Percentiles rank a stretch among this genome's conserved stretches.
These are phyloP conservation scores for Tricholoma sp. DNA, from an alignment of 768 basidiomycete species.

Conservation along the genomic window DNA sequence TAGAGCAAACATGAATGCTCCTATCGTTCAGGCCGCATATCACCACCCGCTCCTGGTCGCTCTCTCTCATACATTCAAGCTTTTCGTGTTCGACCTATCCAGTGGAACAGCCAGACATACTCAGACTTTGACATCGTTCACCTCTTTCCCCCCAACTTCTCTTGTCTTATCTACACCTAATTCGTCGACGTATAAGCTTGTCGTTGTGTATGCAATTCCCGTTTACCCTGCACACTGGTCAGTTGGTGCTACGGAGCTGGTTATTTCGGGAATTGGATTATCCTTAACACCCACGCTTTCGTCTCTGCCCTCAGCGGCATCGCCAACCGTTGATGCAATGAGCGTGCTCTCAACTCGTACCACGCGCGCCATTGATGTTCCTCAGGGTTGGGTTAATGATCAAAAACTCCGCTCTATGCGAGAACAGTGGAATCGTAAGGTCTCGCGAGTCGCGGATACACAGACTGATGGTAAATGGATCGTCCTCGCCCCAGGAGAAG, in stretches of 20 bases:
- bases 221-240: conserved; percentile 83
- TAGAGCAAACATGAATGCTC: conserved; percentile 31
- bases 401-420: conserved; percentile 55
- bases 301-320: conserved; percentile 12
- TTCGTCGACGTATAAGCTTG: conserved; percentile 58
- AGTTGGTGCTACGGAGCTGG: conserved; percentile 69
- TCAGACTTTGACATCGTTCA: conserved; percentile 71
- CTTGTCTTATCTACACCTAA: conserved; percentile 69
- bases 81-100: conserved; percentile 70
- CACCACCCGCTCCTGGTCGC: conserved; percentile 76
- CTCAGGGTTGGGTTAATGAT: conserved; percentile 68
- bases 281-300: conserved; percentile 14
- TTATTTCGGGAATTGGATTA: conserved; percentile 42
- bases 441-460: conserved; percentile 61
- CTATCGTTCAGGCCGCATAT: conserved; percentile 63
- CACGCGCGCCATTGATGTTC: conserved; percentile 64
- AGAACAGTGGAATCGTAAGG: conserved; percentile 77
- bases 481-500: conserved; percentile 61
- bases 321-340: conserved; percentile 28
- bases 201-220: conserved; percentile 69
- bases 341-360: conserved; percentile 55
- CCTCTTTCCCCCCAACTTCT: conserved; percentile 74
- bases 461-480: conserved; percentile 87
- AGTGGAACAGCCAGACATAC: conserved; percentile 44
- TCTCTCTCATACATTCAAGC: conserved; percentile 58